Evolutionary conservation across 1,284 basidiomycete species (phyloP).

Genomic region (Phlebopus sp.): DNA sequence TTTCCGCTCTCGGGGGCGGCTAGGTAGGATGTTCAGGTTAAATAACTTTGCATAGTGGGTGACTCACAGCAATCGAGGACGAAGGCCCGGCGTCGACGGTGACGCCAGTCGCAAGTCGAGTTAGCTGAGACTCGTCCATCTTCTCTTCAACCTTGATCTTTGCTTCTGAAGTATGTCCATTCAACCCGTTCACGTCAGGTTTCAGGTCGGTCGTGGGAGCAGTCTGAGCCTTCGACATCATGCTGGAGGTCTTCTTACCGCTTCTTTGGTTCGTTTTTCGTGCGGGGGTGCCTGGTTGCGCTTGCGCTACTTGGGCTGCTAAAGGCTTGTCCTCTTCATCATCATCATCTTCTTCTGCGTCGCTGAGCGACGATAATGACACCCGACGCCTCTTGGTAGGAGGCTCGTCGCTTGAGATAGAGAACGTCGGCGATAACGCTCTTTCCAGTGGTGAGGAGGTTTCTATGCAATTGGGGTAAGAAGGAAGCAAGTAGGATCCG

Average conservation of each 20-base stretch:
- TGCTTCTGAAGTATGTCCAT: constrained; percentile 44
- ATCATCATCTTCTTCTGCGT: constrained; percentile 44
- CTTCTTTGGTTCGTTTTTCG: constrained; percentile 40
- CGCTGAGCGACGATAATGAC: constrained; percentile 46
- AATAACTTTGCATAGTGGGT: not conserved
- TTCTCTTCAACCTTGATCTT: constrained; percentile 74
- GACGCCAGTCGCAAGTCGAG: constrained; percentile 74
- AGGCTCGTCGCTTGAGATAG: constrained; percentile 49
- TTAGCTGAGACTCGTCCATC: constrained; percentile 71
- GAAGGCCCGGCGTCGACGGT: constrained; percentile 65
- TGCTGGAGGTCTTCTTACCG: constrained; percentile 56
- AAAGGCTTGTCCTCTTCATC: constrained; percentile 65
- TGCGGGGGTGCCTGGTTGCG: constrained; percentile 24
- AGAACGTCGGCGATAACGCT: constrained; percentile 55
- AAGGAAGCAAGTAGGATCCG: constrained; percentile 29
- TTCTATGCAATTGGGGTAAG: constrained; percentile 22
- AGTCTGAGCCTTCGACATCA: constrained; percentile 58
- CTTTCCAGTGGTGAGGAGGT: constrained; percentile 34
- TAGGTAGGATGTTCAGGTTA: constrained; percentile 22
- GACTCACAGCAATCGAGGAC: constrained; percentile 47
- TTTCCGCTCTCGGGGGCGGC: constrained; percentile 60
- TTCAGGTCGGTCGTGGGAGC: constrained; percentile 41
- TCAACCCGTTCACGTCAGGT: constrained; percentile 46
- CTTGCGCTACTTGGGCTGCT: constrained; percentile 46
- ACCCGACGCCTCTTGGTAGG: constrained; percentile 50